Base-by-base conservation (phyloP, 2,329 filamentous ascomycete species). In the Lachnellula occidentalis region DNA sequence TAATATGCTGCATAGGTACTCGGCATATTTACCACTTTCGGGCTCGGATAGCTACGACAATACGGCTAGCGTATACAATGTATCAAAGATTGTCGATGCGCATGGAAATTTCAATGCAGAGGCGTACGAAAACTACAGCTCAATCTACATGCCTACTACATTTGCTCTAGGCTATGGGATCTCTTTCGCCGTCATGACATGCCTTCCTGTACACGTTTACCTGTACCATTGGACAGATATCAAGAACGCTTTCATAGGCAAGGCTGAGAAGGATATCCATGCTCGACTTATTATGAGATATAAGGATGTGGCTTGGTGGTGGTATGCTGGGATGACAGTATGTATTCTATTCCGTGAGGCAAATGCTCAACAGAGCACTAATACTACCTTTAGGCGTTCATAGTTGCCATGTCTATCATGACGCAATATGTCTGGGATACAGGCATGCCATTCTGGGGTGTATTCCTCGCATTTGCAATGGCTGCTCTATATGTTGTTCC, bases 181-280 rank as follows among this genome's bases (percentile, higher is more conserved):
- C 14, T 82, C 81, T 0, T 87, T 87, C 64, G 85, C 85, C 21
- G 82, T 83, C 17, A 76, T 87, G 34, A 77, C 82, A 0, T 70
- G 71, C 5, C 70, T 65, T 66, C 70, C 90, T 15, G 77, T 87
- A 0, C 82, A 89, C 64, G 86, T 82, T 0, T 81, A 75, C 58
- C 72, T 90, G 3, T 81, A 88, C 68, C 82, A 89, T 56, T 78
- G 86, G 27, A 75, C 80, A 58, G 80, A 82, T 51, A 83, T 89
- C 47, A 85, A 82, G 80, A 72, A 48, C 8, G 53, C 47, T n/a
- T 57, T 57, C 41, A 59, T 36, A 47, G 46, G 51, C 3, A 50
- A 45, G 19, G 50, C 73, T 22, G 65, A 77, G 34, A 75, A 78
- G 55, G 78, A 81, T 60, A 66, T 81, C 3, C 78, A 81, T 60